Conservation (phyloP, 2,329 filamentous ascomycete genomes). For the Claviceps purpurea region DNA sequence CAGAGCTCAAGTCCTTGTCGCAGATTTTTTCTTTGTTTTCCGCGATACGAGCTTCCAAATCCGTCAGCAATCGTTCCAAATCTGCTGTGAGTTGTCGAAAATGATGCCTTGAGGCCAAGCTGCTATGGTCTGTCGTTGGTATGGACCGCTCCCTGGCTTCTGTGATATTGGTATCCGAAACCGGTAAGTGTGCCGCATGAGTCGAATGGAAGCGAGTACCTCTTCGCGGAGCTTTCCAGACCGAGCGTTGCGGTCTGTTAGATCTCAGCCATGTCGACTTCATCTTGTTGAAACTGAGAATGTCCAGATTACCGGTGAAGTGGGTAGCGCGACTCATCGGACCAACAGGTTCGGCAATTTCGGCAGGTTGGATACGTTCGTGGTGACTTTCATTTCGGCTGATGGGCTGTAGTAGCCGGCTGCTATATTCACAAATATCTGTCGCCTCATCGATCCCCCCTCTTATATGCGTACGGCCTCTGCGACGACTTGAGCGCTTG, state of each 20-base stretch:
- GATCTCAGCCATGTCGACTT: background rate
- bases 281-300: slow-evolving; percentile 1
- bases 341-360: too few relatives aligned
- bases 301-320: slow-evolving; percentile 1
- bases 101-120: background rate
- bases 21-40: background rate
- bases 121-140: background rate
- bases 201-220: background rate
- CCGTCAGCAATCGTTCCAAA: slow-evolving; percentile 5
- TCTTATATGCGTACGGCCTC: slow-evolving; percentile 9
- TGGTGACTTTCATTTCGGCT: background rate
- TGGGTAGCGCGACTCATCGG: background rate
- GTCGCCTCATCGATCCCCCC: background rate
- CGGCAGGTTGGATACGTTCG: background rate
- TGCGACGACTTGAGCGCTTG: slow-evolving; percentile 17
- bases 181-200: background rate
- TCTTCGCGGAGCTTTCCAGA: slow-evolving; percentile 1
- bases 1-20: background rate
- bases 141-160: slow-evolving; percentile 3
- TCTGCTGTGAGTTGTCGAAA: slow-evolving; percentile 4
- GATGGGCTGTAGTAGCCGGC: background rate
- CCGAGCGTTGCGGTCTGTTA: background rate
- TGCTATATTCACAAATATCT: slow-evolving; percentile 2
- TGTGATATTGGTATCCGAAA: background rate
- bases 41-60: slow-evolving; percentile 2